phyloP scores from a whole-genome alignment of 495 filamentous ascomycete genomes.

The Schizothecium vesticola region DNA sequence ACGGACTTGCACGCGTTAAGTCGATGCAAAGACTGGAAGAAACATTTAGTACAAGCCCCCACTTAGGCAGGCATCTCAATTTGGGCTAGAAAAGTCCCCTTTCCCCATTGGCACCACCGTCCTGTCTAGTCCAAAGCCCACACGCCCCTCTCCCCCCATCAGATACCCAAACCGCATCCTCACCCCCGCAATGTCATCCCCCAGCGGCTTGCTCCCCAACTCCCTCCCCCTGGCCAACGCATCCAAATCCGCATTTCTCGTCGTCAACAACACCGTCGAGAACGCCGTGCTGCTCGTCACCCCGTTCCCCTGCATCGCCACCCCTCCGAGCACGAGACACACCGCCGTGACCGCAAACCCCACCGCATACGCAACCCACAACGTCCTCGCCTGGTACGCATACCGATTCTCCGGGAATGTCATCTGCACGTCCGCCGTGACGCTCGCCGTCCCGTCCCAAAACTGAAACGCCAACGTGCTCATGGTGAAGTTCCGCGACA shows the following conservation, averaged over 20 bases:
- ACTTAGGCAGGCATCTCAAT: too few species aligned
- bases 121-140: slow-evolving; percentile 15
- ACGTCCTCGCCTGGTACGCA: slow-evolving; percentile 6
- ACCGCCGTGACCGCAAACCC: slow-evolving; percentile 4
- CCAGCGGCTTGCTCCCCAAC: slow-evolving; percentile 13
- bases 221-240: not conserved
- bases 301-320: slow-evolving; percentile 12
- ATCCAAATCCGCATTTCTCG: slow-evolving; percentile 16
- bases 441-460: slow-evolving; percentile 7
- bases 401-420: slow-evolving; percentile 8
- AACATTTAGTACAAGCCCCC: too few species aligned
- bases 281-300: slow-evolving; percentile 15
- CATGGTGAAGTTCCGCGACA: slow-evolving; percentile 18
- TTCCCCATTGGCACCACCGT: not conserved
- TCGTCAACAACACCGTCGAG: slow-evolving; percentile 16
- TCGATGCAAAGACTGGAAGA: too few species aligned
- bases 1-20: too few species aligned
- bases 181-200: slow-evolving; percentile 1
- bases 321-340: slow-evolving; percentile 8
- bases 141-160: not conserved
- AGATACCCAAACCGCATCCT: slow-evolving; percentile 14
- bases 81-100: too few species aligned
- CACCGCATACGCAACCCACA: slow-evolving; percentile 4
- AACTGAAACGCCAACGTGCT: slow-evolving; percentile 13
- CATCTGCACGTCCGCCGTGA: slow-evolving; percentile 2